Evolutionary conservation across 805 yeast genomes (phyloP).

Genomic region (Nakazawaea ambrosiae): DNA sequence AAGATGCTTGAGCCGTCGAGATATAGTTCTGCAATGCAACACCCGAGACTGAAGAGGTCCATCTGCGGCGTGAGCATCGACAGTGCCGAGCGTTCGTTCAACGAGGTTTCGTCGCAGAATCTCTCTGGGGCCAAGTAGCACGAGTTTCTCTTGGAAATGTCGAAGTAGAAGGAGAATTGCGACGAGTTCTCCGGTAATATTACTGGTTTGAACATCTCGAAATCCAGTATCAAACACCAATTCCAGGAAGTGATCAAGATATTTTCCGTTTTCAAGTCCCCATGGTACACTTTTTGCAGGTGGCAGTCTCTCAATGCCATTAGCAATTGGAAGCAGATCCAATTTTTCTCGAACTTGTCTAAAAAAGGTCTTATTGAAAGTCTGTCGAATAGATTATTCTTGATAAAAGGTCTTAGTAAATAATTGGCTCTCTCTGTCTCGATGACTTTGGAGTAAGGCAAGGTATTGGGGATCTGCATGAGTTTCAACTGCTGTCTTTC

Average conservation of each 20-base stretch:
- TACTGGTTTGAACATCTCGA: constrained; percentile 79
- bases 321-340: constrained; percentile 78
- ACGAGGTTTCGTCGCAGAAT: constrained; percentile 36
- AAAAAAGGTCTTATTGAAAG: constrained; percentile 82
- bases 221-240: constrained; percentile 79
- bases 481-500: constrained; percentile 32
- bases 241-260: constrained; percentile 82
- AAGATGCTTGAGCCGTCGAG: constrained; percentile 84
- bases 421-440: constrained; percentile 94
- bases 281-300: constrained; percentile 58
- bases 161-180: constrained; percentile 86
- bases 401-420: constrained; percentile 72
- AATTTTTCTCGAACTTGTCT: constrained; percentile 71
- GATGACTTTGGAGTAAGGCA: constrained; percentile 66
- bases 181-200: constrained; percentile 89
- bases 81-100: constrained; percentile 21
- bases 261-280: constrained; percentile 90
- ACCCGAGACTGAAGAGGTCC: constrained; percentile 82
- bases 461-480: constrained; percentile 47
- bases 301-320: constrained; percentile 62
- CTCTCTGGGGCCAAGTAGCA: constrained; percentile 96
- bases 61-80: constrained; percentile 44
- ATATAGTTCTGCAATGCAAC: constrained; percentile 86
- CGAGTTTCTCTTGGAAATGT: constrained; percentile 76
- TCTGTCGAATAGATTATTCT: constrained; percentile 81